Conservation (phyloP, 192 early-diverging fungal species). For the Backusella psychrophila region DNA sequence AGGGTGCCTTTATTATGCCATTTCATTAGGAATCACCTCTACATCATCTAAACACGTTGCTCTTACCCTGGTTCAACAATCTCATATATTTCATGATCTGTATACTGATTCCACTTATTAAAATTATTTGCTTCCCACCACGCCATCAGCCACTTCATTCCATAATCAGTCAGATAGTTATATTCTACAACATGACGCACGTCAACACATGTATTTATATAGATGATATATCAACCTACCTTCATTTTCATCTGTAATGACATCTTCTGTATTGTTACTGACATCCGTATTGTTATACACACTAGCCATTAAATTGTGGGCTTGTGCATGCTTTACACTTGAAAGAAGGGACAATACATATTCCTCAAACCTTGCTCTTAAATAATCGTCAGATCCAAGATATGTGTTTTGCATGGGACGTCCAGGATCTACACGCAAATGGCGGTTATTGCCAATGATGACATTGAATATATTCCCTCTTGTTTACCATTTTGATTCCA, state of each 20-base stretch:
- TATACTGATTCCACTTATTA: constrained; percentile 61
- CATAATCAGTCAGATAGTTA: constrained; percentile 66
- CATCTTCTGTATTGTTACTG: constrained; percentile 18
- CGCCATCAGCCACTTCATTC: constrained; percentile 54
- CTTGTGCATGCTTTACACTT: constrained; percentile 59
- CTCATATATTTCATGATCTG: constrained; percentile 56
- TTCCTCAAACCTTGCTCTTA: constrained; percentile 71
- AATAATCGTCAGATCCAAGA: constrained; percentile 75
- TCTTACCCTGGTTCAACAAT: constrained; percentile 52
- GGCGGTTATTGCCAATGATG: not conserved
- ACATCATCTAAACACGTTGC: not conserved
- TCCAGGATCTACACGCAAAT: constrained; percentile 24
- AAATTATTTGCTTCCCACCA: constrained; percentile 72
- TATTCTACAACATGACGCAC: constrained; percentile 22
- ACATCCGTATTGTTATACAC: not conserved
- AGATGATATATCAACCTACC: constrained; percentile 3
- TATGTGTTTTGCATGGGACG: constrained; percentile 59
- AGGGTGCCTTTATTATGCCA: constrained; percentile 30
- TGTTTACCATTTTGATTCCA: constrained; percentile 52
- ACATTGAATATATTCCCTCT: no score
- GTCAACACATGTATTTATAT: not conserved
- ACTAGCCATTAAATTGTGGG: constrained; percentile 28
- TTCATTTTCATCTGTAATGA: constrained; percentile 33
- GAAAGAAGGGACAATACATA: constrained; percentile 69
- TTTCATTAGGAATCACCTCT: not conserved